A percentile compares a stretch with the other conserved stretches of the same genome.
These are phyloP conservation scores for Fusarium irregulare DNA, from an alignment of 2,329 filamentous ascomycete species.

Conservation along the genomic window DNA sequence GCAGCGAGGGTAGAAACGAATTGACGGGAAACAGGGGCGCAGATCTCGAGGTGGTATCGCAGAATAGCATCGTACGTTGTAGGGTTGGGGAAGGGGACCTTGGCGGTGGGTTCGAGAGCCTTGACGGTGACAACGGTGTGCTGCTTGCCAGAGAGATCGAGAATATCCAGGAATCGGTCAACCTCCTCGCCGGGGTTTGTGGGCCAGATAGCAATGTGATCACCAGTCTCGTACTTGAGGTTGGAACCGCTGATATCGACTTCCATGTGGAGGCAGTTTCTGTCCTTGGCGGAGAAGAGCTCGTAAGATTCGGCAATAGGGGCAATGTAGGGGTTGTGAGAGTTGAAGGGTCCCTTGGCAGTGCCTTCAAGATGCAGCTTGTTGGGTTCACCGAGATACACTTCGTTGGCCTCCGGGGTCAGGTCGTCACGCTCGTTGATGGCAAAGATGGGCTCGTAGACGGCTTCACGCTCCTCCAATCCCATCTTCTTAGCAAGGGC, in stretches of 20 bases:
- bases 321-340: slow-evolving; percentile 96
- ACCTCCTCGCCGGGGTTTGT: slow-evolving; percentile 94
- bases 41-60: slow-evolving; percentile 97
- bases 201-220: slow-evolving; percentile 97
- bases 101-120: slow-evolving; percentile 91
- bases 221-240: slow-evolving; percentile 92
- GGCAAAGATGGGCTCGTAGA: slow-evolving; percentile 93
- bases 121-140: slow-evolving; percentile 88
- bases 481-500: slow-evolving; percentile 85
- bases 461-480: slow-evolving; percentile 92
- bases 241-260: slow-evolving; percentile 91
- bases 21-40: slow-evolving; percentile 94
- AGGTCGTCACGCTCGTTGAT: slow-evolving; percentile 81
- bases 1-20: slow-evolving; percentile 88
- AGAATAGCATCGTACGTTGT: slow-evolving; percentile 95
- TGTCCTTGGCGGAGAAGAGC: slow-evolving; percentile 86
- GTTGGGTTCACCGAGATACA: slow-evolving; percentile 96
- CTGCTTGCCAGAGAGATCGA: slow-evolving; percentile 81
- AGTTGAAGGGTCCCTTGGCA: slow-evolving; percentile 90
- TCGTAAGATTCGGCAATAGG: slow-evolving; percentile 92
- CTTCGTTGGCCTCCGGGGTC: slow-evolving; percentile 78
- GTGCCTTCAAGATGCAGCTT: slow-evolving; percentile 91
- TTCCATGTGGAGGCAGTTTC: slow-evolving; percentile 97
- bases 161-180: slow-evolving; percentile 84
- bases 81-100: slow-evolving; percentile 96